Percentiles rank a stretch among this genome's conserved stretches.
These are phyloP conservation scores for Nicotiana sylvestris DNA, from an alignment of 257 asterid genomes.

Conservation along the genomic window DNA sequence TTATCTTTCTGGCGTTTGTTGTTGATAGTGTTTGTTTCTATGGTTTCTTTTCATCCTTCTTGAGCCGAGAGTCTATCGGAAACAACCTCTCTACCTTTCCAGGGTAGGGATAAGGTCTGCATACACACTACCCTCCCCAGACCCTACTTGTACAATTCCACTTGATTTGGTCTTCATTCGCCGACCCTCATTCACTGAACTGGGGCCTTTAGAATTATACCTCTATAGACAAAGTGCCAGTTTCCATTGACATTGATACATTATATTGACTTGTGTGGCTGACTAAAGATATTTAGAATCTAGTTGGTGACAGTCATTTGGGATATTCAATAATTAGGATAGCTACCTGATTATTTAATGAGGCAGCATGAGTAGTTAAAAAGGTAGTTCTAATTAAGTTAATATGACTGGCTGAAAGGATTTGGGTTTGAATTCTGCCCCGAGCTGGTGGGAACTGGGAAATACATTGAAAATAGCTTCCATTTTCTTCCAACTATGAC, in stretches of 20 bases:
- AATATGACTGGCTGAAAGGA: not conserved
- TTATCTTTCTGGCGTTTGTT: too few relatives aligned
- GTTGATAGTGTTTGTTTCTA: too few relatives aligned
- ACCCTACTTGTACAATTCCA: too few relatives aligned
- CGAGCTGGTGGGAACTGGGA: not conserved
- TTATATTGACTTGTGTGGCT: not conserved
- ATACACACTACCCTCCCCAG: too few relatives aligned
- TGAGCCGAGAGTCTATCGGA: too few relatives aligned
- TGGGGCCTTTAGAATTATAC: conserved; percentile 5
- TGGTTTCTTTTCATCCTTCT: too few relatives aligned
- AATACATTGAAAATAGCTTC: not conserved
- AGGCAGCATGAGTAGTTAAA: not conserved
- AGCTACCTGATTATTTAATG: not conserved
- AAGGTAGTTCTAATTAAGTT: not conserved
- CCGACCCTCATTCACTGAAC: conserved; percentile 16
- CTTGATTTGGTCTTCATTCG: not conserved
- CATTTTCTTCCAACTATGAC: not conserved
- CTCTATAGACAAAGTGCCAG: not conserved
- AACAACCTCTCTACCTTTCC: too few relatives aligned
- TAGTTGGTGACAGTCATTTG: not conserved
- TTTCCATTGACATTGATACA: not conserved
- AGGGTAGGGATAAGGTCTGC: too few relatives aligned
- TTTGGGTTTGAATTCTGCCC: conserved; percentile 5
- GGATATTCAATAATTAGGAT: not conserved
- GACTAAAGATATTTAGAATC: not conserved